Conservation (phyloP, 441 rosid species). For the Corymbia citriodora region DNA sequence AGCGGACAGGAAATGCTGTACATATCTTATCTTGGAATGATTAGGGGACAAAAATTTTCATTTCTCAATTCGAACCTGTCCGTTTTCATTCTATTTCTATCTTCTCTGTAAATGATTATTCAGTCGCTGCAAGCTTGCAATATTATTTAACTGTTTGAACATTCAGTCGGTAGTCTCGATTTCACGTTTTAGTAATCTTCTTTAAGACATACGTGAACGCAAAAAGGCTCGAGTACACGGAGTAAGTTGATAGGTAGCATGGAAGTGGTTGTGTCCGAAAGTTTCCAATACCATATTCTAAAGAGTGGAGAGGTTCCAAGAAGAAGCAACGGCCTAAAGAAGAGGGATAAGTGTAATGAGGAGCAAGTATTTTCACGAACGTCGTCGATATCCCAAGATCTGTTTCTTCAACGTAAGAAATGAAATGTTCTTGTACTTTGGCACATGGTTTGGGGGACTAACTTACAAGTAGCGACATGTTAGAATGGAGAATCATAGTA, state of each 20-base stretch:
- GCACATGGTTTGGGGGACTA: background rate
- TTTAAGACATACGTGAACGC: background rate
- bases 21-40: background rate
- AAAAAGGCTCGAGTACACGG: background rate
- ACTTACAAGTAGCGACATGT: background rate
- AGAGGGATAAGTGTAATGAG: background rate
- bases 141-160: background rate
- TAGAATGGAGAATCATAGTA: background rate
- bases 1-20: background rate
- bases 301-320: background rate
- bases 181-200: background rate
- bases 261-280: background rate
- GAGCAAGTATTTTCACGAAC: background rate
- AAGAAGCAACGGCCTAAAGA: background rate
- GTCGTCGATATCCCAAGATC: background rate
- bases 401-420: background rate
- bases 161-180: background rate
- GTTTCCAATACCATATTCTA: background rate
- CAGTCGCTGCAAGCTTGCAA: background rate
- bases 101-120: background rate
- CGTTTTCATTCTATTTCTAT: background rate
- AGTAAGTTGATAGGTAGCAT: background rate
- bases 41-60: background rate
- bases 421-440: background rate
- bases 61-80: background rate